Evolutionary conservation across 192 early-diverging fungal genomes (phyloP), one percentile per base, ranked within the genome.

Genomic region (Podila horticola): DNA sequence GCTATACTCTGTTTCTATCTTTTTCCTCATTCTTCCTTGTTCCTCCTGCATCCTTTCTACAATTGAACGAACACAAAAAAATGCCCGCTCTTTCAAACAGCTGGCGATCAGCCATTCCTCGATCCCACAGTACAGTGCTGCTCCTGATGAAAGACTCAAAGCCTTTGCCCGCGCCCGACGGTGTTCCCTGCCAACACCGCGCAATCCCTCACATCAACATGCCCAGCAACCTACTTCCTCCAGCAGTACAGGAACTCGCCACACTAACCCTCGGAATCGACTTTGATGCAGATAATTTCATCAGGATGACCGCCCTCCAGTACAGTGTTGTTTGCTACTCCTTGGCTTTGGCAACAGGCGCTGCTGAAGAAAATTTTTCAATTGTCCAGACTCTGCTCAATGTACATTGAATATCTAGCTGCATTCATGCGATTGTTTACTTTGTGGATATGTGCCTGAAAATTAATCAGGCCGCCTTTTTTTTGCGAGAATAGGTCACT

Each of bases 261-360:
- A 19, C 50, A 6, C 5, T 24, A 1, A 34, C 67, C 6, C 59
- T 74, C 2, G 72, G 72, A 10, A n/a, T 74, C 22, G 31, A 51
- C 17, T 67, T 62, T 59, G 48, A 31, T 22, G 26, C 20, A 29
- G 20, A 41, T 13, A 8, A 5, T 7, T 50, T 26, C 45, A 41
- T 74, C 20, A 34, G 2, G 1, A 52, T 74, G 64, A 62, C 72
- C 0, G 64, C 45, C 2, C 59, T 74, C 6, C 51, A 62, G 59
- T 51, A 61, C 24, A 67, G 72, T 62, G 4, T 74, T 4, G 41
- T 74, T 3, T 74, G 64, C 4, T 64, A 51, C 12, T 60, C 33
- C 12, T 19, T 41, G 26, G 36, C 62, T 5, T 41, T 30, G 17
- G 3, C 55, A 20, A 26, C 51, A 30, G 55, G 58, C 2, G 17